Base-by-base conservation (phyloP, 2,329 filamentous ascomycete genomes). In the Microsporum audouinii region DNA sequence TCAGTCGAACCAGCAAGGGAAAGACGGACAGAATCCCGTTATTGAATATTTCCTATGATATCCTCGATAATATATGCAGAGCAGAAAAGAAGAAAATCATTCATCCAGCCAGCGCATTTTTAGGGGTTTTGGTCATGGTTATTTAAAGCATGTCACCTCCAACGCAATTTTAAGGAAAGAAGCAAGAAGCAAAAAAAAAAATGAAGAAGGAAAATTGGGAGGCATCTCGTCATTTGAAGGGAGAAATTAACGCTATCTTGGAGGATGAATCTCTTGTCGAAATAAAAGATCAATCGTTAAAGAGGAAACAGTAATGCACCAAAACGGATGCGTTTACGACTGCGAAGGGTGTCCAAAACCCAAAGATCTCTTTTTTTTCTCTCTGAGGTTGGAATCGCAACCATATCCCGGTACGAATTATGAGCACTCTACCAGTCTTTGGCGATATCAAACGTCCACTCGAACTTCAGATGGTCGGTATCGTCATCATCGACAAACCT, bases 401-500 rank as follows among this genome's bases (percentile, higher is more conserved):
- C 10, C 34, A 36, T 23, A 23, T 1, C 17, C 34, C 34, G 38
- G 5, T 31, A 29, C 23, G 27, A 29, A 8, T 14, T 7, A 14
- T 23, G 14, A 29, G 3, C 51, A 6, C 10, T 53, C 64, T 72
- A 74, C 94, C 94, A 97, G 73, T 96, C 89, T 83, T 97, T 99
- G 77, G 88, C 83, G 74, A 99, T 96, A 72, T 96, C 88, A 71
- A 99, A 97, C 64, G 87, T 85, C 94, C 94, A 99, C 70, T 95
- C 88, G 75, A 99, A 99, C 73, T 87, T 82, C 65, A 99, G 81
- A 76, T 99, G 91, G 65, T 83, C 86, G 76, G 90, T 86, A 75
- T 94, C 87, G 78, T 99, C 94, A 71, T 99, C 94, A 73, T 99
- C 94, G 64, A 96, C 83, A 74, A 99, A 99, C 76, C 85, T 90